phyloP scores from a whole-genome alignment of 1,284 basidiomycete genomes.

The Ganoderma lucidum region DNA sequence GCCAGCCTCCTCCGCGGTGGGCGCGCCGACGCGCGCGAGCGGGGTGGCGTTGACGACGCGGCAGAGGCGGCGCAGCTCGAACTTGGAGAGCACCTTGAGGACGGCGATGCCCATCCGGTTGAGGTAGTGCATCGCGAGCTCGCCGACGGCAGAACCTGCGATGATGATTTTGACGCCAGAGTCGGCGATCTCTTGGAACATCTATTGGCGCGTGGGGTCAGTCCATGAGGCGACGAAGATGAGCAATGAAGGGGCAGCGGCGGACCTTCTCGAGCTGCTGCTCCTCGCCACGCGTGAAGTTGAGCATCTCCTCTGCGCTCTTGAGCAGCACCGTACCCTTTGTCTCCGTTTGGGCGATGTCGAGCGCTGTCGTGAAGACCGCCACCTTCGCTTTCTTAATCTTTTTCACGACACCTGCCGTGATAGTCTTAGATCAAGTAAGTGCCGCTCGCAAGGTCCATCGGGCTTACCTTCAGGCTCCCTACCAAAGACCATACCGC shows the following conservation, averaged over 20 bases:
- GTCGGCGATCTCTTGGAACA: conserved; percentile 97
- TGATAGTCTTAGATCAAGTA: neutral
- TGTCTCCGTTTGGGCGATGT: conserved; percentile 97
- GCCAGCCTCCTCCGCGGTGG: conserved; percentile 96
- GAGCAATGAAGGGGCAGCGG: conserved; percentile 2
- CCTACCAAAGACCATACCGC: conserved; percentile 98
- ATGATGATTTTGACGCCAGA: conserved; percentile 95
- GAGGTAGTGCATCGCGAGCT: conserved; percentile 97
- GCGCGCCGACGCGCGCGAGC: conserved; percentile 94
- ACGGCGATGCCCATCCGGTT: conserved; percentile 95
- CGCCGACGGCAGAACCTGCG: conserved; percentile 92
- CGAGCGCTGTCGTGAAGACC: conserved; percentile 93
- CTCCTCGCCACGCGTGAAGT: conserved; percentile 97
- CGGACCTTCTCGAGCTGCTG: conserved; percentile 91
- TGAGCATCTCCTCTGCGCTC: conserved; percentile 95
- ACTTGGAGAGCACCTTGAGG: conserved; percentile 98
- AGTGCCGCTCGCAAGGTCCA: too few relatives aligned
- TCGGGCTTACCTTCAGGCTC: conserved; percentile 84
- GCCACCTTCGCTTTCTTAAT: conserved; percentile 88
- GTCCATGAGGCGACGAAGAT: neutral
- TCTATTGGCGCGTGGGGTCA: conserved; percentile 55
- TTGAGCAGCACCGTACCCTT: conserved; percentile 98
- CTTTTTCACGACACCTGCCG: conserved; percentile 81
- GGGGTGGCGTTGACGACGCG: conserved; percentile 97
- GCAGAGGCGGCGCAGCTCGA: conserved; percentile 94